A percentile compares a stretch with the other conserved stretches of the same genome.
These are phyloP conservation scores for Penicillium hordei DNA, from an alignment of 2,329 filamentous ascomycete species.

Conservation along the genomic window DNA sequence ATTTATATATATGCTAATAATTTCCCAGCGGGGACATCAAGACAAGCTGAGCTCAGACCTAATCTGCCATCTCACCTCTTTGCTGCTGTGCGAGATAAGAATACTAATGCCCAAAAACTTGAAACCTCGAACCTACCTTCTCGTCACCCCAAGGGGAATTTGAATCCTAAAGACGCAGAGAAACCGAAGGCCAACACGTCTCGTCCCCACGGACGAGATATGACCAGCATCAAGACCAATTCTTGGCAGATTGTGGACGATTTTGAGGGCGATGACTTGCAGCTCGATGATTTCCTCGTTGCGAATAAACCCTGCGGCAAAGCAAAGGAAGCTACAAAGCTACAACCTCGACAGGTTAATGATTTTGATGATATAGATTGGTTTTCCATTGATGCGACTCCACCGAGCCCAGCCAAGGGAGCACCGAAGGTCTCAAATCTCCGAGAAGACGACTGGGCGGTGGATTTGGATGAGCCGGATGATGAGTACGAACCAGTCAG, in stretches of 20 bases:
- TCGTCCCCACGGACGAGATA: slow-evolving; percentile 22
- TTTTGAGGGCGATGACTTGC: slow-evolving; percentile 54
- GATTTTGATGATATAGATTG: slow-evolving; percentile 24
- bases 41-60: slow-evolving; percentile 53
- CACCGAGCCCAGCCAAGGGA: slow-evolving; percentile 6
- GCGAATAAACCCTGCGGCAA: slow-evolving; percentile 16
- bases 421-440: neutral
- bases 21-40: slow-evolving; percentile 55
- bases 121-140: neutral
- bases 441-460: slow-evolving; percentile 8
- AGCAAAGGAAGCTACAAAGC: neutral
- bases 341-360: slow-evolving; percentile 3
- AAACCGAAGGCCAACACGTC: slow-evolving; percentile 19
- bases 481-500: slow-evolving; percentile 46
- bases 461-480: slow-evolving; percentile 10
- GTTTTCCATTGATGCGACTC: slow-evolving; percentile 18
- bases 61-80: slow-evolving; percentile 51
- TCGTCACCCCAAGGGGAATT: neutral
- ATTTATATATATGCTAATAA: slow-evolving; percentile 12
- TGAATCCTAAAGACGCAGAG: slow-evolving; percentile 16
- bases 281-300: slow-evolving; percentile 54
- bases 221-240: slow-evolving; percentile 12
- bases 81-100: slow-evolving; percentile 19
- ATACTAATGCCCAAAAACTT: neutral
- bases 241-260: slow-evolving; percentile 42